Evolutionary conservation across 2,329 filamentous ascomycete species (phyloP).

Genomic region (Fonsecaea pedrosoi): DNA sequence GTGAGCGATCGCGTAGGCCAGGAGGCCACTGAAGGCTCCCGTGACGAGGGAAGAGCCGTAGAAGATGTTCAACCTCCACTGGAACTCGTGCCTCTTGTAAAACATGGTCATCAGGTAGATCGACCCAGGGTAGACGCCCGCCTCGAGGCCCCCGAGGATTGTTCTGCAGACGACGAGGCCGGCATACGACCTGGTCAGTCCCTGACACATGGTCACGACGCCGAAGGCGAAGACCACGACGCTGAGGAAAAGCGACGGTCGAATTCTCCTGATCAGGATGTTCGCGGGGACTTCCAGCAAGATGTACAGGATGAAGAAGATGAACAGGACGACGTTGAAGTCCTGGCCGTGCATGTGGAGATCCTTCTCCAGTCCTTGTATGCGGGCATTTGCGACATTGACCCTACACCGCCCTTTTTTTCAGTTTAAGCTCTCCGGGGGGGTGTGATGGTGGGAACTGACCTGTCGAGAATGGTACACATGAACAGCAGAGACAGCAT

Average conservation of each 20-base stretch:
- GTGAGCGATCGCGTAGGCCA: constrained; percentile 59
- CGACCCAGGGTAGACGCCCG: constrained; percentile 47
- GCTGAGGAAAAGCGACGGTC: constrained; percentile 23
- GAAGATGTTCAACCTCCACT: constrained; percentile 45
- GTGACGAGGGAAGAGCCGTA: constrained; percentile 47
- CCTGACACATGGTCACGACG: constrained; percentile 49
- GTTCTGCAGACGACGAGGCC: constrained; percentile 44
- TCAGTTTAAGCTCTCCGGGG: neutral
- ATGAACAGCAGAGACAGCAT: constrained; percentile 54
- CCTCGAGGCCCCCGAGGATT: constrained; percentile 45
- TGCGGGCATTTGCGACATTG: constrained; percentile 56
- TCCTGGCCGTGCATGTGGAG: constrained; percentile 53
- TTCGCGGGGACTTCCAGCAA: constrained; percentile 53
- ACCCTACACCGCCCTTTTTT: neutral
- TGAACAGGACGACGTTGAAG: constrained; percentile 42
- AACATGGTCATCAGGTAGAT: constrained; percentile 37
- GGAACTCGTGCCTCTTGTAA: constrained; percentile 49
- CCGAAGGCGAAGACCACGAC: constrained; percentile 11
- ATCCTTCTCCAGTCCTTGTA: constrained; percentile 53
- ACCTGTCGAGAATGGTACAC: constrained; percentile 48
- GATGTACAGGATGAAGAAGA: constrained; percentile 40
- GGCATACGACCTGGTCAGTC: constrained; percentile 42
- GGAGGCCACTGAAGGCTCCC: constrained; percentile 54
- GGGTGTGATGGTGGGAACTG: neutral
- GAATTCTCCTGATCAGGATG: constrained; percentile 49